A percentile compares a stretch with the other conserved stretches of the same genome.
Evolutionary conservation across 106 monocot species (phyloP).

Genomic region (Posidonia australis): DNA sequence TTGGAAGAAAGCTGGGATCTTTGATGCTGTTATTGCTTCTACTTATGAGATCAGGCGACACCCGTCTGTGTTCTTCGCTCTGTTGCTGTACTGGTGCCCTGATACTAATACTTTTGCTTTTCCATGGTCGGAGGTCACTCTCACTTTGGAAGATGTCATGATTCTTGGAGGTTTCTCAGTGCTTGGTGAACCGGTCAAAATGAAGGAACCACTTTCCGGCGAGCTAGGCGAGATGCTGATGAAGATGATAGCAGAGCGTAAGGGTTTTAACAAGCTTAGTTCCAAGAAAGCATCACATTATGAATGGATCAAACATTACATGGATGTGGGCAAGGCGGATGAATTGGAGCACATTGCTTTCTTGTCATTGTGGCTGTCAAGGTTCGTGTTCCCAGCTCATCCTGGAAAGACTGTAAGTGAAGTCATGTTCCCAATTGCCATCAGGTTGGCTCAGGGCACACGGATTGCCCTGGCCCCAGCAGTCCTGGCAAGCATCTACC

Average conservation of each 20-base stretch:
- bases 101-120: constrained; percentile 63
- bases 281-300: constrained; percentile 57
- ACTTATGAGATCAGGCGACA: constrained; percentile 36
- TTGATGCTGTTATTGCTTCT: constrained; percentile 44
- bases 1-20: constrained; percentile 57
- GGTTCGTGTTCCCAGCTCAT: constrained; percentile 42
- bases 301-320: constrained; percentile 52
- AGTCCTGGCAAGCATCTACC: constrained; percentile 40
- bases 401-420: constrained; percentile 33
- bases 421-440: constrained; percentile 39
- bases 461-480: constrained; percentile 56
- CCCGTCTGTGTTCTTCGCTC: constrained; percentile 25
- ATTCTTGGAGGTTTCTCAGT: constrained; percentile 51
- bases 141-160: constrained; percentile 60
- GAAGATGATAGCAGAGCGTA: constrained; percentile 27
- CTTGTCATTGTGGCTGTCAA: constrained; percentile 60
- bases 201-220: constrained; percentile 12
- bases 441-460: constrained; percentile 37
- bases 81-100: constrained; percentile 41
- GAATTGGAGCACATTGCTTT: constrained; percentile 55
- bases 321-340: constrained; percentile 32
- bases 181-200: constrained; percentile 33
- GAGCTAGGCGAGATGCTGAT: constrained; percentile 23
- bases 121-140: constrained; percentile 66
- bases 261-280: constrained; percentile 34